A percentile compares a stretch with the other conserved stretches of the same genome.
phyloP scores from a whole-genome alignment of 148 eudicot species.

The Arbutus unedo region DNA sequence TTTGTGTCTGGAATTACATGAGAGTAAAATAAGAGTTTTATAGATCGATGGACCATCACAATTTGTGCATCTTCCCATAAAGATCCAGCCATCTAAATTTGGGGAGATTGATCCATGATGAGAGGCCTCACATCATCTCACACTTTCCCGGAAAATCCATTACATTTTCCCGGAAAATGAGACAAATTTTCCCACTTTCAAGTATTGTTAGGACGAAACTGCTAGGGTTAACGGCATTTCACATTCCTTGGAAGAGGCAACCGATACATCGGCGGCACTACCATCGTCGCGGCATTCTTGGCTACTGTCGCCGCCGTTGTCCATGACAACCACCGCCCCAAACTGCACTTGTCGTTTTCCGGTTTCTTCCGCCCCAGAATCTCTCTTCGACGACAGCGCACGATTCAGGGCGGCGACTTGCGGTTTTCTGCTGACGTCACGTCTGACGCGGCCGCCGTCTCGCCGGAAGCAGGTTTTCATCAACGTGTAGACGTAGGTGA shows the following conservation, averaged over 20 bases:
- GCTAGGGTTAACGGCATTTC: slow-evolving; percentile 12
- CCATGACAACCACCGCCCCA: slow-evolving; percentile 18
- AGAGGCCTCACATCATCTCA: not conserved
- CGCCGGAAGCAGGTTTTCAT: slow-evolving; percentile 18
- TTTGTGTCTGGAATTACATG: too few species aligned
- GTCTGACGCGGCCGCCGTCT: not conserved
- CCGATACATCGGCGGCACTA: not conserved
- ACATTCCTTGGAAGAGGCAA: slow-evolving; percentile 5
- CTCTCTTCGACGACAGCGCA: not conserved
- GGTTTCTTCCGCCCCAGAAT: not conserved
- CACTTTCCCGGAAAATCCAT: not conserved
- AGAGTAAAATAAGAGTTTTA: not conserved
- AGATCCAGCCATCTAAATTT: not conserved
- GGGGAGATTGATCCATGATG: not conserved
- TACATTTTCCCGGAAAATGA: not conserved
- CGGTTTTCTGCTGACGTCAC: not conserved
- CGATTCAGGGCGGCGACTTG: not conserved
- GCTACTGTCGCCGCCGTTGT: not conserved
- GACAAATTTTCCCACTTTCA: not conserved
- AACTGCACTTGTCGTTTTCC: slow-evolving; percentile 4
- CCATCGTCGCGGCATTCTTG: not conserved
- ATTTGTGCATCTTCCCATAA: not conserved
- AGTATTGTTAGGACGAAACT: not conserved
- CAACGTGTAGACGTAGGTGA: slow-evolving; percentile 35
- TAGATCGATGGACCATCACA: not conserved